Conservation (phyloP, 805 yeast species). For the Schwanniomyces vanrijiae region DNA sequence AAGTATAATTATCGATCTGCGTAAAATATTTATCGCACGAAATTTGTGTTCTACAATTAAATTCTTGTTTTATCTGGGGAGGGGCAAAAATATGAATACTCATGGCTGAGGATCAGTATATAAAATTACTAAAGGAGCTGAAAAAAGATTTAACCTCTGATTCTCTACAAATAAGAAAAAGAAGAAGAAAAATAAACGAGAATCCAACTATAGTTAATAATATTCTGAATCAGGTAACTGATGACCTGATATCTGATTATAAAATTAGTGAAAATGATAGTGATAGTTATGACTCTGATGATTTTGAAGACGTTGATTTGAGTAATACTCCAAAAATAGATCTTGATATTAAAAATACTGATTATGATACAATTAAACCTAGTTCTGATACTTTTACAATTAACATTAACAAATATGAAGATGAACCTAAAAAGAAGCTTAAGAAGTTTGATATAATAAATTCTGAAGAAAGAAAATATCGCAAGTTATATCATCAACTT, state of each 20-base stretch:
- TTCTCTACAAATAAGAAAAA: conserved; percentile 2
- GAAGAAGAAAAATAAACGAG: neutral
- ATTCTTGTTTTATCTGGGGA: neutral
- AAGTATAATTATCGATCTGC: neutral
- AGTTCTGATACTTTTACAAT: conserved; percentile 8
- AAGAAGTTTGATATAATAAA: conserved; percentile 38
- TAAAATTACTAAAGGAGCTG: conserved; percentile 9
- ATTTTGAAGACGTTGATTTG: conserved; percentile 31
- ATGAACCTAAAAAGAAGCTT: conserved; percentile 15
- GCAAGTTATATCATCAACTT: conserved; percentile 59
- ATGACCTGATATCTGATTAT: neutral
- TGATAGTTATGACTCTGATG: conserved; percentile 30
- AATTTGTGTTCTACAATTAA: neutral
- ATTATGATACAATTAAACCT: neutral
- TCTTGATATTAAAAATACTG: neutral
- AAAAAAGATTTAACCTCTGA: neutral
- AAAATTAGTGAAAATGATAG: conserved; percentile 12
- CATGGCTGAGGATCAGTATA: conserved; percentile 15
- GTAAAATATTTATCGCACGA: conserved; percentile 1
- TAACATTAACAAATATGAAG: conserved; percentile 15
- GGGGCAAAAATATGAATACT: neutral
- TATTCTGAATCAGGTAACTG: neutral
- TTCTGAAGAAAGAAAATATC: conserved; percentile 52
- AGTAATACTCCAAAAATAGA: neutral
- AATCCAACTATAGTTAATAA: neutral